Percentiles rank a stretch among this genome's conserved stretches.
Conservation (phyloP, 805 yeast species). For the Candida ficus region DNA sequence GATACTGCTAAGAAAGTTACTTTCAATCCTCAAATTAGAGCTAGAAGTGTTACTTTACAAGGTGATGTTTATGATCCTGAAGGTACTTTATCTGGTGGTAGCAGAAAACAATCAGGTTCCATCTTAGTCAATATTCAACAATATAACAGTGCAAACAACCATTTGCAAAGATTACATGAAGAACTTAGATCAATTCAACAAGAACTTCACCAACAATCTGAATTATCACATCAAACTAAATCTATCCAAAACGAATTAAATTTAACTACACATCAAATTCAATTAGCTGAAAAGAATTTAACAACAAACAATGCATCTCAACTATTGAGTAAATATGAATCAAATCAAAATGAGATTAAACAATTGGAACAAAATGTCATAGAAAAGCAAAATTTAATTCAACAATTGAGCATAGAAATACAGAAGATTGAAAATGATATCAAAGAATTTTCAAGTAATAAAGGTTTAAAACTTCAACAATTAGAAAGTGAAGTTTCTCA, state of each 20-base stretch:
- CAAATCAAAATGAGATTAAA: slow-evolving; percentile 41
- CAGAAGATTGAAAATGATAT: slow-evolving; percentile 64
- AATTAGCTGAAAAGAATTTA: slow-evolving; percentile 47
- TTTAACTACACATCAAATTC: slow-evolving; percentile 54
- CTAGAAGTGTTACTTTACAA: slow-evolving; percentile 81
- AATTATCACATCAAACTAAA: slow-evolving; percentile 44
- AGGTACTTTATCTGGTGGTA: slow-evolving; percentile 96
- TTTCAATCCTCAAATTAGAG: slow-evolving; percentile 71
- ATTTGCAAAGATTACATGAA: slow-evolving; percentile 35
- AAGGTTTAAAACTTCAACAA: slow-evolving; percentile 72
- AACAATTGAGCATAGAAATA: slow-evolving; percentile 39
- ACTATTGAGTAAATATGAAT: slow-evolving; percentile 45
- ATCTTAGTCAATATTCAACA: slow-evolving; percentile 62
- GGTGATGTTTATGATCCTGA: slow-evolving; percentile 96
- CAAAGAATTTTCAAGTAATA: slow-evolving; percentile 72
- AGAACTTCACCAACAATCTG: slow-evolving; percentile 38
- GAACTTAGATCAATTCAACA: slow-evolving; percentile 36
- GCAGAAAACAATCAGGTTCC: slow-evolving; percentile 56
- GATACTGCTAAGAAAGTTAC: slow-evolving; percentile 87
- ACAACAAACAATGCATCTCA: slow-evolving; percentile 52
- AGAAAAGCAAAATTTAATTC: slow-evolving; percentile 29
- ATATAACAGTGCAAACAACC: slow-evolving; percentile 42
- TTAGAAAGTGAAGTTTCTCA: slow-evolving; percentile 46
- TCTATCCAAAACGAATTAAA: slow-evolving; percentile 54
- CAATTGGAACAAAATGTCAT: slow-evolving; percentile 34